Base-by-base conservation (phyloP, 805 yeast species). In the Candida nemodendra region DNA sequence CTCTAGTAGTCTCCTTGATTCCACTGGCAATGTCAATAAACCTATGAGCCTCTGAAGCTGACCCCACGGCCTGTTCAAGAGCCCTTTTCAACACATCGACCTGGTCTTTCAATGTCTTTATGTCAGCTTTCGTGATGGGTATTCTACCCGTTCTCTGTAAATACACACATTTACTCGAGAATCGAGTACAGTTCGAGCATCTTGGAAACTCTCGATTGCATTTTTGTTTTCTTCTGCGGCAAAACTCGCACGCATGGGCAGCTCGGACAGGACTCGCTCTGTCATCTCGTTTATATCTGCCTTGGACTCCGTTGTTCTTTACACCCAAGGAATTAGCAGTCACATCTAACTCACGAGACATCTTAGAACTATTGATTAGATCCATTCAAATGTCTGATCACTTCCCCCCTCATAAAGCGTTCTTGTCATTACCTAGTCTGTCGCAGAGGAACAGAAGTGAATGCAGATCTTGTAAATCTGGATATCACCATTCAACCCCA, bases 161-260 rank as follows among this genome's bases (percentile, higher is more conserved):
- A 55, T 84, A 84, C 2, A 72, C 62, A 56, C 93, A 84, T 29
- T 69, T 68, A 79, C 87, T 77, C 18, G 68, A 64, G 53, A 80
- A 81, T 41, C 72, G 76, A 9, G 67, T 53, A 61, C 93, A 84
- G 49, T 82, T 82, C 34, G 76, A 62, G 52, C 91, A 84, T 42
- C 70, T 71, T 2, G 91, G 93, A 17, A 64, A 67, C 42, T 77
- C 81, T 49, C 82, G 82, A 28, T 89, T 77, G 55, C 93, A 84
- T 54, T 78, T 79, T 49, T 82, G 69, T 60, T 84, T 84, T 36
- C 88, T 69, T 47, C 75, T 71, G 27, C 90, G 73, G 56, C 93
- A 84, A 9, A 84, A 75, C 59, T 84, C 91, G 57, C 93, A 84
- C 13, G 74, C 74, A 53, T 70, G 75, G 11, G 31, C 9, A 9